These are phyloP conservation scores for Benincasa hispida DNA, from an alignment of 306 rosid genomes.

Conservation along the genomic window DNA sequence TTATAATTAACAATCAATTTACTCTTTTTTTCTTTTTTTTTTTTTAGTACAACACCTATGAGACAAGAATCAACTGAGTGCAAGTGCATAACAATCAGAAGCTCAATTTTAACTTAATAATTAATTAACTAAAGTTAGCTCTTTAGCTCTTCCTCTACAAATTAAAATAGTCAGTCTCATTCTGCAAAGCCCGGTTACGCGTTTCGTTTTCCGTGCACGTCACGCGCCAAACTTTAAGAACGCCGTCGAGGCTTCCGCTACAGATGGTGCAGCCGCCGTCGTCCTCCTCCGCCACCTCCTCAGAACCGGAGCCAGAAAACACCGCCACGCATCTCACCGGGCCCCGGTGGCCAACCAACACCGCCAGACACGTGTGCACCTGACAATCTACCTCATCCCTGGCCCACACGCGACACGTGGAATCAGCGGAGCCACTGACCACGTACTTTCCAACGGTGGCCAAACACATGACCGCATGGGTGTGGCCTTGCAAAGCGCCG, in stretches of 20 bases:
- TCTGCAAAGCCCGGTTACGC: conserved; percentile 15
- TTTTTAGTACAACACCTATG: no score
- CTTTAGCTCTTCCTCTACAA: conserved; percentile 3
- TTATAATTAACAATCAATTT: no score
- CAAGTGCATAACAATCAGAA: no score
- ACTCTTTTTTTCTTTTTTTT: no score
- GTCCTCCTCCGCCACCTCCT: conserved; percentile 9
- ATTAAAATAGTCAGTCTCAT: conserved; percentile 40
- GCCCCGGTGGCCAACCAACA: conserved; percentile 77
- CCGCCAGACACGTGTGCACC: conserved; percentile 54
- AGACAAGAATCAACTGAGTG: no score
- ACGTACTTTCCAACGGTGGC: conserved; percentile 43
- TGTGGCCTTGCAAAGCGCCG: conserved; percentile 86
- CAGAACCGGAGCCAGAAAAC: conserved; percentile 10
- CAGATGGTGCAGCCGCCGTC: conserved; percentile 38
- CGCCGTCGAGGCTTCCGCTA: conserved; percentile 86
- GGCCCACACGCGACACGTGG: conserved; percentile 66
- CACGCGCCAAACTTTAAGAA: conserved; percentile 72
- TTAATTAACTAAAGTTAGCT: background rate
- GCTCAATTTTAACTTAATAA: background rate
- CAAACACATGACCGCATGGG: conserved; percentile 72
- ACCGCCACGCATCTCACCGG: conserved; percentile 64
- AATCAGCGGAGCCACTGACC: conserved; percentile 83
- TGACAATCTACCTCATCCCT: conserved; percentile 40
- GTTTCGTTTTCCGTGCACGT: conserved; percentile 18